Conservation (phyloP, 1,284 basidiomycete species). For the Ganoderma leucocontextum region DNA sequence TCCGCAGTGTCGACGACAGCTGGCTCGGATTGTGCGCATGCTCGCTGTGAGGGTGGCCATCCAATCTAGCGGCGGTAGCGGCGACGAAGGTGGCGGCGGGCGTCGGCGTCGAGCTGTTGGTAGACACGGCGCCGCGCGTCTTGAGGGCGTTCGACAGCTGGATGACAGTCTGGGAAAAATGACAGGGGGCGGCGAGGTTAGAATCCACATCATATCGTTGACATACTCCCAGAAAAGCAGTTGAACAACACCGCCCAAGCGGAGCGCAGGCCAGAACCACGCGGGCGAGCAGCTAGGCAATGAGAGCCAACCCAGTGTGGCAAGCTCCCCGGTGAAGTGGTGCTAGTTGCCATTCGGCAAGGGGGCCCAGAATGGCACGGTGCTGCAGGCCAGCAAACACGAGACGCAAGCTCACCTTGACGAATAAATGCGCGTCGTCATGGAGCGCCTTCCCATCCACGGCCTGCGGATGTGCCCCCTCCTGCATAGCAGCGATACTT, state of each 20-base stretch:
- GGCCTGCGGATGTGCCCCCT: conserved; percentile 43
- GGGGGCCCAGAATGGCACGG: neutral
- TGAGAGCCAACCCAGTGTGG: neutral
- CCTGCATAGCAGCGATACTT: conserved; percentile 60
- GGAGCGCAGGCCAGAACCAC: neutral
- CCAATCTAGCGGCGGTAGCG: conserved; percentile 4
- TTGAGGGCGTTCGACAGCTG: conserved; percentile 74
- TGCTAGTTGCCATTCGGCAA: neutral
- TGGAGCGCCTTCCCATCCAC: conserved; percentile 65
- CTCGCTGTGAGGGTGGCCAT: conserved; percentile 42
- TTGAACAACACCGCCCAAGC: conserved; percentile 13
- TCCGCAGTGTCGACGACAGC: conserved; percentile 65
- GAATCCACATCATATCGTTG: neutral
- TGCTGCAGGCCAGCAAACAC: conserved; percentile 19
- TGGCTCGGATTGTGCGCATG: conserved; percentile 29
- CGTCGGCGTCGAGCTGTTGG: conserved; percentile 15
- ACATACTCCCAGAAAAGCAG: neutral
- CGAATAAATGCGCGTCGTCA: conserved; percentile 76
- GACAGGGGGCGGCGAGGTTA: neutral
- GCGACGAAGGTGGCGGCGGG: conserved; percentile 17
- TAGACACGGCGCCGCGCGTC: conserved; percentile 51
- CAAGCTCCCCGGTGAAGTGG: neutral
- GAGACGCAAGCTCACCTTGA: conserved; percentile 60
- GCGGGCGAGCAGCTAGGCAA: neutral
- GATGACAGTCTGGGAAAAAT: conserved; percentile 62